Evolutionary conservation across 495 filamentous ascomycete genomes (phyloP).

Genomic region (Xylaria cubensis): DNA sequence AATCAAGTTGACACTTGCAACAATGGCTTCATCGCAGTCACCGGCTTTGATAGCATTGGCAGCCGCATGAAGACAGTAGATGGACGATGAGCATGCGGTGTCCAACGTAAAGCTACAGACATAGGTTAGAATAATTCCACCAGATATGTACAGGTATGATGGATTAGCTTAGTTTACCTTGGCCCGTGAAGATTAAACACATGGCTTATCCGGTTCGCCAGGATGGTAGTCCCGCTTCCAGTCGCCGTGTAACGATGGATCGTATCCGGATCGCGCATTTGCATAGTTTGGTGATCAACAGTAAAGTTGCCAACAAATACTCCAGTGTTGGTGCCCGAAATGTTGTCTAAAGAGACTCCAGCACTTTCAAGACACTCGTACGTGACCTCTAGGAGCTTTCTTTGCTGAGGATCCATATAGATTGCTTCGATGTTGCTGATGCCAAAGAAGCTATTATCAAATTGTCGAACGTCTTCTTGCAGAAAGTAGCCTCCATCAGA

Average conservation of each 20-base stretch:
- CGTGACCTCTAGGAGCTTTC: slow-evolving; percentile 49
- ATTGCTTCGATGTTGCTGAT: slow-evolving; percentile 43
- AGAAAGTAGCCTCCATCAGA: slow-evolving; percentile 47
- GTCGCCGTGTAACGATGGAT: slow-evolving; percentile 52
- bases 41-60: slow-evolving; percentile 43
- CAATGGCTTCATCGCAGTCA: slow-evolving; percentile 46
- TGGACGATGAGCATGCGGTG: slow-evolving; percentile 61
- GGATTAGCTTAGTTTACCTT: slow-evolving; percentile 34
- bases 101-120: slow-evolving; percentile 54
- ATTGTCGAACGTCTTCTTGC: slow-evolving; percentile 42
- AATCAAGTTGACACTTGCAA: slow-evolving; percentile 46
- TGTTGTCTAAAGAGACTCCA: slow-evolving; percentile 48
- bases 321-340: slow-evolving; percentile 56
- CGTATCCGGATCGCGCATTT: slow-evolving; percentile 50
- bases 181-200: slow-evolving; percentile 59
- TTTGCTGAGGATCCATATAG: slow-evolving; percentile 45
- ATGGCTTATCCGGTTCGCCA: slow-evolving; percentile 59
- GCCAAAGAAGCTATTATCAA: slow-evolving; percentile 53
- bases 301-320: slow-evolving; percentile 58
- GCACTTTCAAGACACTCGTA: slow-evolving; percentile 53
- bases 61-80: slow-evolving; percentile 56
- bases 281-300: slow-evolving; percentile 51
- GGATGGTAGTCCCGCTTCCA: slow-evolving; percentile 31
- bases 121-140: no score
- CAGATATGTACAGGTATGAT: not conserved